Evolutionary conservation across 2,329 filamentous ascomycete genomes (phyloP), one percentile per base, ranked within the genome.

Genomic region (Aspergillus transmontanensis): DNA sequence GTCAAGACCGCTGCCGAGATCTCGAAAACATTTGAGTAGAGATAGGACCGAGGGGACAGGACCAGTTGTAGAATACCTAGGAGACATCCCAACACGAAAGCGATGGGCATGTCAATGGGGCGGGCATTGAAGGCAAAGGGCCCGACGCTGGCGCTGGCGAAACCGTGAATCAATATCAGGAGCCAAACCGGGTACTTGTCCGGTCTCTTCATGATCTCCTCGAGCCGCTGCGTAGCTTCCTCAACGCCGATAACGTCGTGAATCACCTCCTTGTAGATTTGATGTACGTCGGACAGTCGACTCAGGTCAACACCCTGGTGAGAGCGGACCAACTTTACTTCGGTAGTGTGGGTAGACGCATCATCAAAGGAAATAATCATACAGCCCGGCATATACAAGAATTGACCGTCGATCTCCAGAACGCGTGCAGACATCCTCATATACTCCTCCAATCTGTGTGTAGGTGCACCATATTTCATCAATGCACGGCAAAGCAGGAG

Each of bases 341-440:
- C 81, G 1, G 81, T 81, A 6, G 81, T 82, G 66, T 83, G 81
- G 1, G 81, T 83, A 7, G 76, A 73, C 6, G 74, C 68, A 60
- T 84, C 81, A 57, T 88, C 94, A 73, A 98, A 97, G 3, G 93
- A 95, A 74, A 97, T 90, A 61, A 97, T 91, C 94, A 97, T 98
- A 73, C 92, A 96, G 0, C 92, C 92, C 0, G 94, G 94, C 36
- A 97, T 87, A 75, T 97, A 98, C 23, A 97, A 80, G 71, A 96
- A 97, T 73, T 96, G 93, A 16, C 90, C 91, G 66, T 96, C 91
- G 32, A 97, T 94, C 77, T 94, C 92, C 48, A 98, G 85, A 2
- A 96, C 91, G 7, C 92, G 87, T 2, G 94, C 90, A 7, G 92
- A 93, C 91, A 94, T 96, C 68, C 86, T 89, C 87, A 98, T 90